These are phyloP conservation scores for Dipteronia sinensis DNA, from an alignment of 345 rosid genomes.

Conservation along the genomic window DNA sequence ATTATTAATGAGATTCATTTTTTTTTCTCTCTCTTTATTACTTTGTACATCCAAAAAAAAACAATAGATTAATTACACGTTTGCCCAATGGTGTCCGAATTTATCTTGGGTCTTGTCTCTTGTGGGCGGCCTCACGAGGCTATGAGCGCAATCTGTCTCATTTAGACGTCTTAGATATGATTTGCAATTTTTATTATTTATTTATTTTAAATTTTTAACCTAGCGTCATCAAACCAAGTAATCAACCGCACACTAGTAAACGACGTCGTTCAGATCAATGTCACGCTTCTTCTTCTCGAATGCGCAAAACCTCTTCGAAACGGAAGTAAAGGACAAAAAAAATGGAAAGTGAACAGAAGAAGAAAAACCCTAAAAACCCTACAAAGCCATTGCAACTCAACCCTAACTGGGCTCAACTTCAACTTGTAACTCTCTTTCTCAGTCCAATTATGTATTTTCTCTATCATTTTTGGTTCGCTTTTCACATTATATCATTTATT, in stretches of 20 bases:
- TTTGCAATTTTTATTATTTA: no score
- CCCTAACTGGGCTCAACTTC: constrained; percentile 25
- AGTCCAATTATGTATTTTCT: not conserved
- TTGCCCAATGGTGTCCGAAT: no score
- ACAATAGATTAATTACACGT: no score
- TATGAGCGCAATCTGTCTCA: no score
- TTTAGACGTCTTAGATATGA: no score
- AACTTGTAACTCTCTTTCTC: constrained; percentile 14
- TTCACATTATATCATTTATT: not conserved
- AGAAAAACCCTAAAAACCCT: constrained; percentile 19
- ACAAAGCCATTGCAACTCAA: constrained; percentile 9
- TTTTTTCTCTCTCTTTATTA: no score
- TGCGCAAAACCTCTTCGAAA: not conserved
- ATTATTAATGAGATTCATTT: no score
- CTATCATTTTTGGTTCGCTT: not conserved
- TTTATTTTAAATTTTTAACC: no score
- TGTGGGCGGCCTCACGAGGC: no score
- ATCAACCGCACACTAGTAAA: not conserved
- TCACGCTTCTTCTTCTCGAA: not conserved
- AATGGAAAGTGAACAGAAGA: constrained; percentile 9
- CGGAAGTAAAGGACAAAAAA: not conserved
- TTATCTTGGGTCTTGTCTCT: no score
- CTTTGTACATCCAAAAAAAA: no score
- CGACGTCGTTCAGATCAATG: not conserved
- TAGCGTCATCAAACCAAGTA: no score